Evolutionary conservation across 441 rosid genomes (phyloP).

Genomic region (Erysimum cheiri): DNA sequence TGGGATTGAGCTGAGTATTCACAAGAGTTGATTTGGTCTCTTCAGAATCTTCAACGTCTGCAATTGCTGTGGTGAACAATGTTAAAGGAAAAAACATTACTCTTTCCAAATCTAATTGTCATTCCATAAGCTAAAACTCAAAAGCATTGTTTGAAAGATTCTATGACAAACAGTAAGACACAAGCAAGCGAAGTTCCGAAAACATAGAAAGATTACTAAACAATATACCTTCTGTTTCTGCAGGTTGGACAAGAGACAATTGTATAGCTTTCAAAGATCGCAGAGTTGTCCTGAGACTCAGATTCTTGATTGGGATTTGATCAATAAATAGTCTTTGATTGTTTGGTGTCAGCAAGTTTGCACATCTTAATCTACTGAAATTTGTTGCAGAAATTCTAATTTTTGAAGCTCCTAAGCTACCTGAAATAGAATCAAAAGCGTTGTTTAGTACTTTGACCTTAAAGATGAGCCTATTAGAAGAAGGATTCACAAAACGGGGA

Average conservation of each 20-base stretch:
- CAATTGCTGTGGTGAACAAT: constrained; percentile 2
- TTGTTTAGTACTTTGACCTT: constrained; percentile 4
- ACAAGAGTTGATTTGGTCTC: constrained; percentile 32
- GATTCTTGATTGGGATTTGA: constrained; percentile 18
- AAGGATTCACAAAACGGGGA: not conserved
- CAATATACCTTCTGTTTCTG: constrained; percentile 10
- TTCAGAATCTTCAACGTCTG: constrained; percentile 37
- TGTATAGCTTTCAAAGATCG: constrained; percentile 31
- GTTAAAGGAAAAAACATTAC: constrained; percentile 2
- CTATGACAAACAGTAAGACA: not conserved
- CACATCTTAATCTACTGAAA: constrained; percentile 35
- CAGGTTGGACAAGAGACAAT: constrained; percentile 8
- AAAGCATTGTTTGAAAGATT: not conserved
- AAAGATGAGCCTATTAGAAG: not conserved
- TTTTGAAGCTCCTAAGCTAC: constrained; percentile 34
- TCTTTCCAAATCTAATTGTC: not conserved
- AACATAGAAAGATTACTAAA: not conserved
- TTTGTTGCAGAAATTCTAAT: not conserved
- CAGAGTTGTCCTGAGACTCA: constrained; percentile 15
- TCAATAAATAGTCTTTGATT: constrained; percentile 29
- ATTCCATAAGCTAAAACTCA: not conserved
- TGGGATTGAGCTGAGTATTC: constrained; percentile 38
- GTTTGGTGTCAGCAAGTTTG: constrained; percentile 20
- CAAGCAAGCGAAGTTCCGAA: not conserved
- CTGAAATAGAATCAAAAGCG: constrained; percentile 6